Conservation (phyloP, 768 basidiomycete species). For the Coprinopsis marcescibilis region DNA sequence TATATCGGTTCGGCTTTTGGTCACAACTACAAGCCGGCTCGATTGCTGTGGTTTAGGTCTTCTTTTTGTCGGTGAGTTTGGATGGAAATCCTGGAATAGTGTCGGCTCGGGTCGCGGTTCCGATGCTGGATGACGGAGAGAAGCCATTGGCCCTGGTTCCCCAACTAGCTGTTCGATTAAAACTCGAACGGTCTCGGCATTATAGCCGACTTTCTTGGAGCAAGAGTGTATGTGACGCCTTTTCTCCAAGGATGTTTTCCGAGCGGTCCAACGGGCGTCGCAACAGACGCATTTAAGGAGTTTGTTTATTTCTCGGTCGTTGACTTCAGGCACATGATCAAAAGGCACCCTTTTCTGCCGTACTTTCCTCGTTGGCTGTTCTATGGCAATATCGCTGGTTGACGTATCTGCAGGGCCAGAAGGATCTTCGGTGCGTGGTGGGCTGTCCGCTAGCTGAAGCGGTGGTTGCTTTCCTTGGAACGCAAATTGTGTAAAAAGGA, state of each 20-base stretch:
- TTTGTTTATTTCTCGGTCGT: conserved; percentile 39
- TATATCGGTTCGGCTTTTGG: conserved; percentile 40
- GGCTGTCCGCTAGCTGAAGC: no score
- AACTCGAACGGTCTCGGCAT: conserved; percentile 46
- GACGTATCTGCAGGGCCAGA: neutral
- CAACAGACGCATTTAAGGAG: conserved; percentile 62
- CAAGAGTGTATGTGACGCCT: conserved; percentile 62
- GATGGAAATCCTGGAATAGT: conserved; percentile 10
- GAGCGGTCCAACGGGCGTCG: conserved; percentile 59
- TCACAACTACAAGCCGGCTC: conserved; percentile 39
- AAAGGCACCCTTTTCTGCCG: conserved; percentile 11
- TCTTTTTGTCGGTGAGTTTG: conserved; percentile 37
- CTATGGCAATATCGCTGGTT: neutral
- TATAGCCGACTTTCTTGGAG: conserved; percentile 52
- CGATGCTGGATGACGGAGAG: conserved; percentile 11
- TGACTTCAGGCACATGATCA: conserved; percentile 29
- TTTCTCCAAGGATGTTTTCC: conserved; percentile 61
- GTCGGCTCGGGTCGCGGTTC: conserved; percentile 31
- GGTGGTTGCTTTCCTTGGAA: neutral
- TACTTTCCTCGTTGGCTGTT: neutral
- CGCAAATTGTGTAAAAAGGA: conserved; percentile 2
- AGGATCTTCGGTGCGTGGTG: neutral
- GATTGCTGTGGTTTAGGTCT: conserved; percentile 32
- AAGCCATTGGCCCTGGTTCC: conserved; percentile 19
- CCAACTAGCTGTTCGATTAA: conserved; percentile 50